Evolutionary conservation across 805 yeast species (phyloP).

Genomic region (Zygoascus bituminiphila): DNA sequence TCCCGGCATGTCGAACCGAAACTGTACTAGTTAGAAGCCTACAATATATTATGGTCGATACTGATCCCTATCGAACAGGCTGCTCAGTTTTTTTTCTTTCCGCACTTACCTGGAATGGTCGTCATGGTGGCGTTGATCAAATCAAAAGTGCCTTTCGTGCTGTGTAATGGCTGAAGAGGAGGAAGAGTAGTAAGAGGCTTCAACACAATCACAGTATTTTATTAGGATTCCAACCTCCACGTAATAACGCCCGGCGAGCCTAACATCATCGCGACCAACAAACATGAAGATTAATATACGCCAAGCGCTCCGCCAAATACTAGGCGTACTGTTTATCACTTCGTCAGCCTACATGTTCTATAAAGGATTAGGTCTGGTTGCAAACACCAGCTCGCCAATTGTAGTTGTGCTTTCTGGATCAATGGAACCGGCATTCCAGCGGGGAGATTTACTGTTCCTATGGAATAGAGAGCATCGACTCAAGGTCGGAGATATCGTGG

Average conservation of each 20-base stretch:
- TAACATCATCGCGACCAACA: not conserved
- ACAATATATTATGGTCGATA: not conserved
- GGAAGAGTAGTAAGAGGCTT: no score
- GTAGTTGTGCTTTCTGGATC: slow-evolving; percentile 97
- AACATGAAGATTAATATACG: slow-evolving; percentile 10
- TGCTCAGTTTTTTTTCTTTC: no score
- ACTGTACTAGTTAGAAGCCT: slow-evolving; percentile 19
- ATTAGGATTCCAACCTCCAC: not conserved
- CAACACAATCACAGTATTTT: no score
- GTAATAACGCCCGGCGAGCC: not conserved
- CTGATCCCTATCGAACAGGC: not conserved
- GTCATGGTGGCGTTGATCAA: no score
- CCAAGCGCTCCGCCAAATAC: slow-evolving; percentile 37
- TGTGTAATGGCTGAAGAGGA: no score
- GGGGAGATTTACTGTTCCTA: slow-evolving; percentile 87
- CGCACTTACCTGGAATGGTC: slow-evolving; percentile 7
- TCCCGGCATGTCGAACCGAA: slow-evolving; percentile 60
- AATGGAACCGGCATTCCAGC: slow-evolving; percentile 98
- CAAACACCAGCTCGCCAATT: slow-evolving; percentile 85
- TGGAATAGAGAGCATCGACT: slow-evolving; percentile 73
- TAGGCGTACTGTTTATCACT: slow-evolving; percentile 69
- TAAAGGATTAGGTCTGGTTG: slow-evolving; percentile 67
- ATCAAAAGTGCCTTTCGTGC: no score
- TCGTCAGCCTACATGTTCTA: slow-evolving; percentile 89
- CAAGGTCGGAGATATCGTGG: slow-evolving; percentile 87